phyloP scores from a whole-genome alignment of 2,329 filamentous ascomycete species.

The Beauveria brongniartii region DNA sequence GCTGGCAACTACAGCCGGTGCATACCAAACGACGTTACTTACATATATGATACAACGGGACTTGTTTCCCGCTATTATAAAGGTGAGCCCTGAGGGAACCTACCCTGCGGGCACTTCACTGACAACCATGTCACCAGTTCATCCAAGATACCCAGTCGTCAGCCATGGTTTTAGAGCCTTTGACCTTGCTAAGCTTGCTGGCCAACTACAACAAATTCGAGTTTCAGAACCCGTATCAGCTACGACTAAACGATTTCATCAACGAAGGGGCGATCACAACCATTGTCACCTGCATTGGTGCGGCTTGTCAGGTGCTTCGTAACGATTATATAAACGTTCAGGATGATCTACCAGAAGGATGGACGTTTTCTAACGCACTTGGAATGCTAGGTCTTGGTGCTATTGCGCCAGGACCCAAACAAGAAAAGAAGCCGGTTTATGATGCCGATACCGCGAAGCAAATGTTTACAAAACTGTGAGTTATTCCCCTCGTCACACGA shows the following conservation, averaged over 20 bases:
- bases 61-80: constrained; percentile 89
- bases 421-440: constrained; percentile 48
- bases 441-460: constrained; percentile 75
- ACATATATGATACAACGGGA: constrained; percentile 95
- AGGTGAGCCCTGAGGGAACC: constrained; percentile 46
- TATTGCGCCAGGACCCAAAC: constrained; percentile 60
- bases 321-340: constrained; percentile 76
- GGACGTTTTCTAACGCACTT: constrained; percentile 74
- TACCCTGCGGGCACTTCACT: not conserved
- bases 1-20: constrained; percentile 80
- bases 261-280: constrained; percentile 82
- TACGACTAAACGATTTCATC: constrained; percentile 89
- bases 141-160: constrained; percentile 69
- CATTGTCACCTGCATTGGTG: constrained; percentile 68
- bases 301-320: constrained; percentile 59
- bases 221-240: constrained; percentile 90
- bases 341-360: constrained; percentile 84
- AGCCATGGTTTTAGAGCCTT: constrained; percentile 60
- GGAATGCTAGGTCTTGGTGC: constrained; percentile 77
- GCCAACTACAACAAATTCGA: constrained; percentile 99
- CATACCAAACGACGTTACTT: constrained; percentile 87
- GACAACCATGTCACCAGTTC: constrained; percentile 42
- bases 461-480: constrained; percentile 71
- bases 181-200: constrained; percentile 75
- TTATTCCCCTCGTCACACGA: constrained; percentile 14